phyloP scores from a whole-genome alignment of 2,329 filamentous ascomycete genomes.

The Verticillium zaregamsianum region DNA sequence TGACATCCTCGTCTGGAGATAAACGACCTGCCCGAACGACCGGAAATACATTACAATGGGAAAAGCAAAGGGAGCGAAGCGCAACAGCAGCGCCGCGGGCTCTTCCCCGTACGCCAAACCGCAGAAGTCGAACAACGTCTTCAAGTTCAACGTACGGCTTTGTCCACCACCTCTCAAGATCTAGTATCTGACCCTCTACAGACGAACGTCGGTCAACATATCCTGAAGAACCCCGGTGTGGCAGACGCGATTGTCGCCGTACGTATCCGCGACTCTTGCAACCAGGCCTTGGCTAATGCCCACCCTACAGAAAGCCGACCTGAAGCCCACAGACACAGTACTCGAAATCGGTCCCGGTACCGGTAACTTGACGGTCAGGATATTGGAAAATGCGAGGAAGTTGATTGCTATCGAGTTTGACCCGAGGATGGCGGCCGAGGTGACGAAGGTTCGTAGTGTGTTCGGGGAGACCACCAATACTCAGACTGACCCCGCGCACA shows the following conservation, averaged over 20 bases:
- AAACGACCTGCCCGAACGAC: not conserved
- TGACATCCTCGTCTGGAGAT: not conserved
- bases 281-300: not conserved
- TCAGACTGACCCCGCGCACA: conserved; percentile 60
- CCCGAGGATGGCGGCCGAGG: conserved; percentile 92
- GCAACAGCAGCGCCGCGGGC: conserved; percentile 38
- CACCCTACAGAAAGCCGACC: conserved; percentile 68
- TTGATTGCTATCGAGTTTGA: conserved; percentile 86
- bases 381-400: conserved; percentile 82
- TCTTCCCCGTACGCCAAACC: conserved; percentile 11
- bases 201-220: conserved; percentile 52
- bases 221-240: conserved; percentile 87
- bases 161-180: conserved; percentile 50
- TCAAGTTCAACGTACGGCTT: conserved; percentile 82
- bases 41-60: conserved; percentile 36
- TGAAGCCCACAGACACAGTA: conserved; percentile 87
- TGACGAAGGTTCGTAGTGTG: conserved; percentile 61
- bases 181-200: conserved; percentile 4
- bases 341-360: conserved; percentile 91
- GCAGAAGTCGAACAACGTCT: conserved; percentile 66
- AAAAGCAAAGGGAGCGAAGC: conserved; percentile 49
- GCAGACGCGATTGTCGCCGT: conserved; percentile 60
- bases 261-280: conserved; percentile 3
- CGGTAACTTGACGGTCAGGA: conserved; percentile 83
- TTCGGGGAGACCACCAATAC: not conserved